Percentiles rank a stretch among this genome's conserved stretches.
Evolutionary conservation across 129 eudicot genomes (phyloP).

Genomic region (Pulicaria dysenterica): DNA sequence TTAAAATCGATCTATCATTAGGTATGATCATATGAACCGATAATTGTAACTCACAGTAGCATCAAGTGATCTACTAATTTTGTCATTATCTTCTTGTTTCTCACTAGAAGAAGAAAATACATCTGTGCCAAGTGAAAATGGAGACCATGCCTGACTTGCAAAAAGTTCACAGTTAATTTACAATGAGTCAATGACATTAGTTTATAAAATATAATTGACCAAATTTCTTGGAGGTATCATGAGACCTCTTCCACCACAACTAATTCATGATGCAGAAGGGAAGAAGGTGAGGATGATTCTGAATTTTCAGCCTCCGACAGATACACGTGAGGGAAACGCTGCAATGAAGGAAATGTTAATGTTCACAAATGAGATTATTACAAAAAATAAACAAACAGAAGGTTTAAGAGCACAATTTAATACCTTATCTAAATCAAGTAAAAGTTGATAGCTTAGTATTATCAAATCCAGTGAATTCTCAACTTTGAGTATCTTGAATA

Average conservation of each 20-base stretch:
- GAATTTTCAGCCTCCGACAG: slow-evolving; percentile 31
- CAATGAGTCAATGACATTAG: background rate
- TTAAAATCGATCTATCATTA: background rate
- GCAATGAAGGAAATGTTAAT: slow-evolving; percentile 12
- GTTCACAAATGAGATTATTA: background rate
- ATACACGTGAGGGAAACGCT: slow-evolving; percentile 78
- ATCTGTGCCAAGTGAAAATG: slow-evolving; percentile 60
- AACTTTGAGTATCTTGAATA: slow-evolving; percentile 66
- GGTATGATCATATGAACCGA: background rate
- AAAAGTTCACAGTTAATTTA: slow-evolving; percentile 5
- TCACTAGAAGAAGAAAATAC: slow-evolving; percentile 28
- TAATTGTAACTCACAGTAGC: slow-evolving; percentile 56
- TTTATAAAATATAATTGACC: background rate
- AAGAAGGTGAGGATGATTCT: slow-evolving; percentile 39
- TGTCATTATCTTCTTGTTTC: slow-evolving; percentile 38
- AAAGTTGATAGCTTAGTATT: slow-evolving; percentile 76
- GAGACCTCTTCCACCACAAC: slow-evolving; percentile 75
- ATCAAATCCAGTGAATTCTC: slow-evolving; percentile 70
- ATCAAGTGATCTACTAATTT: slow-evolving; percentile 49
- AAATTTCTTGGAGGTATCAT: background rate
- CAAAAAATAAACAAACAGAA: background rate
- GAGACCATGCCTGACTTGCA: slow-evolving; percentile 84
- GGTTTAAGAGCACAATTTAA: slow-evolving; percentile 8
- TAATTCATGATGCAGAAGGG: slow-evolving; percentile 38
- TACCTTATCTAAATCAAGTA: slow-evolving; percentile 75